Conservation (phyloP, 257 asterid species). For the Avicennia marina region DNA sequence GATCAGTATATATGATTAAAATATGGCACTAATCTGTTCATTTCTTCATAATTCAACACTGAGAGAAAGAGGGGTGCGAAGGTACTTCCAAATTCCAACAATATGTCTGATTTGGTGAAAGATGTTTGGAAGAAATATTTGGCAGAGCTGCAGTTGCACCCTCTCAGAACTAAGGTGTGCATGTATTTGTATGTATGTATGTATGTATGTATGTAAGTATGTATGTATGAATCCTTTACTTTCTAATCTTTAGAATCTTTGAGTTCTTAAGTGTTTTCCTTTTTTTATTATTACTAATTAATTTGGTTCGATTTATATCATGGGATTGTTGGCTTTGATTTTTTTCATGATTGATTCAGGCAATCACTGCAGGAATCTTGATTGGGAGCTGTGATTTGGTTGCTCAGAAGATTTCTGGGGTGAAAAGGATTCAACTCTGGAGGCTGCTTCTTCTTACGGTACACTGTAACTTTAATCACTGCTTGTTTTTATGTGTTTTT, state of each 20-base stretch:
- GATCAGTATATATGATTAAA: no score
- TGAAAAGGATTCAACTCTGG: constrained; percentile 25
- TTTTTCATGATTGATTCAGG: constrained; percentile 4
- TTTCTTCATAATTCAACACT: no score
- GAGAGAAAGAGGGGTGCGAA: not conserved
- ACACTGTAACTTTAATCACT: no score
- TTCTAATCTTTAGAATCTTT: not conserved
- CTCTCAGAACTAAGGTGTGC: constrained; percentile 32
- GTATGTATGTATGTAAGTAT: no score
- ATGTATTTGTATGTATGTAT: no score
- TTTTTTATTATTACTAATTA: not conserved
- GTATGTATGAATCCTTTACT: no score
- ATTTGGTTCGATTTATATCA: not conserved
- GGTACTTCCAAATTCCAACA: no score
- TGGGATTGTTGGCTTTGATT: not conserved
- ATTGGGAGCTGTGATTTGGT: constrained; percentile 33
- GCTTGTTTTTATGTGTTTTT: not conserved
- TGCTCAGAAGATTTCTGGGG: constrained; percentile 35
- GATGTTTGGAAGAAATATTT: constrained; percentile 27
- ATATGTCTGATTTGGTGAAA: constrained; percentile 32
- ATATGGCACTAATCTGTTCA: no score
- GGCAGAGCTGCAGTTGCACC: constrained; percentile 22
- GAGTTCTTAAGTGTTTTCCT: not conserved
- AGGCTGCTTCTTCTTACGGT: constrained; percentile 33
- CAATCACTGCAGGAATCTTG: constrained; percentile 32